A percentile compares a stretch with the other conserved stretches of the same genome.
phyloP scores from a whole-genome alignment of 83 land plant genomes.

The Picea abies region DNA sequence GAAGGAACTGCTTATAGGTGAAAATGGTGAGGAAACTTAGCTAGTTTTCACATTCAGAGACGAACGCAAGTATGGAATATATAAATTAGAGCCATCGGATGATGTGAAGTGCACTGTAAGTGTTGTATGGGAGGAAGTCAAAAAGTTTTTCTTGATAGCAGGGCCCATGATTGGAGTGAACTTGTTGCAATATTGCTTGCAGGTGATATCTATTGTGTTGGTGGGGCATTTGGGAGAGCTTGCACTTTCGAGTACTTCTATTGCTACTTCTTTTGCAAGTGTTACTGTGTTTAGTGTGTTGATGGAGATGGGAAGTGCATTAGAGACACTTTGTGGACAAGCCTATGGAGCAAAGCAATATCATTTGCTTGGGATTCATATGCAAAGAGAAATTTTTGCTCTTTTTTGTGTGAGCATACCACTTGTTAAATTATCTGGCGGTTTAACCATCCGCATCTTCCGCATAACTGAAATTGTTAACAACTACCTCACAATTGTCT shows the following conservation, averaged over 20 bases:
- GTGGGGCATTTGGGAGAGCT: constrained; percentile 70
- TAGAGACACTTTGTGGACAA: constrained; percentile 93
- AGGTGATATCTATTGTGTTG: constrained; percentile 59
- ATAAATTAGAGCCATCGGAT: too few relatives aligned
- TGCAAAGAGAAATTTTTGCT: constrained; percentile 70
- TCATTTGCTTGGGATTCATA: constrained; percentile 69
- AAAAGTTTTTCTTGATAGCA: constrained; percentile 40
- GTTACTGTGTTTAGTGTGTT: constrained; percentile 59
- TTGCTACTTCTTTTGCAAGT: constrained; percentile 60
- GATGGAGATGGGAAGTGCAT: constrained; percentile 76
- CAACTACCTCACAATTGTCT: too few relatives aligned
- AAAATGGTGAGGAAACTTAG: too few relatives aligned
- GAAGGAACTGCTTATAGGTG: too few relatives aligned
- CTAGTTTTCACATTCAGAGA: too few relatives aligned
- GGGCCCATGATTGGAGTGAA: constrained; percentile 58
- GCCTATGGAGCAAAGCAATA: constrained; percentile 89
- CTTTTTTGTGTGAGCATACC: too few relatives aligned
- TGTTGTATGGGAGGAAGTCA: constrained; percentile 29
- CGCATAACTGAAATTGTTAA: too few relatives aligned
- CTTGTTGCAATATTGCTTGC: constrained; percentile 49
- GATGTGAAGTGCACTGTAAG: too few relatives aligned
- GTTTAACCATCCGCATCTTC: too few relatives aligned
- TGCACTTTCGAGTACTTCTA: constrained; percentile 55
- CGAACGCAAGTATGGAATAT: too few relatives aligned
- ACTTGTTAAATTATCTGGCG: too few relatives aligned